Percentiles rank a stretch among this genome's conserved stretches.
Evolutionary conservation across 2,329 filamentous ascomycete genomes (phyloP).

Genomic region (Hymenoscyphus infarciens): DNA sequence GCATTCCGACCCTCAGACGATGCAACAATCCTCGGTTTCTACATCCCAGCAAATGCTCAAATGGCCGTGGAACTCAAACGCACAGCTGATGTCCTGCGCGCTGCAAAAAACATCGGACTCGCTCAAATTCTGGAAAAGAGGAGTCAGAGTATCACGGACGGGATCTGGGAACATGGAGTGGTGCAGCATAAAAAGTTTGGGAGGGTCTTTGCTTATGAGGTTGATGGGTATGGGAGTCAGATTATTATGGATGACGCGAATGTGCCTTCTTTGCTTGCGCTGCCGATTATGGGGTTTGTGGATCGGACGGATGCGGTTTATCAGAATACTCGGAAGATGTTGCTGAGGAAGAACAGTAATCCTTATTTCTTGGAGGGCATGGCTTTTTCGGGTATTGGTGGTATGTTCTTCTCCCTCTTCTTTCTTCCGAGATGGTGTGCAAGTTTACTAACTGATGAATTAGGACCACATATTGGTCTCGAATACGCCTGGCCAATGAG

Average conservation of each 20-base stretch:
- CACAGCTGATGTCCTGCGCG: slow-evolving; percentile 65
- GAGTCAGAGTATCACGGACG: slow-evolving; percentile 63
- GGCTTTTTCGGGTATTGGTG: slow-evolving; percentile 84
- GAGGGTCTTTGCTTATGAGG: slow-evolving; percentile 80
- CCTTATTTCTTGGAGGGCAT: slow-evolving; percentile 81
- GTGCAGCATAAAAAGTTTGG: slow-evolving; percentile 72
- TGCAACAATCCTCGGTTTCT: slow-evolving; percentile 88
- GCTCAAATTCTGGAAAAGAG: slow-evolving; percentile 55
- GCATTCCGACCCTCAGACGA: slow-evolving; percentile 96
- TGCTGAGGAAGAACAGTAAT: slow-evolving; percentile 48
- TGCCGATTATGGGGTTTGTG: slow-evolving; percentile 77
- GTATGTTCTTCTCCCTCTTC: slow-evolving; percentile 42
- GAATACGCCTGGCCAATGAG: slow-evolving; percentile 96
- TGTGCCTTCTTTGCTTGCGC: slow-evolving; percentile 72
- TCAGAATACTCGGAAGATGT: slow-evolving; percentile 79
- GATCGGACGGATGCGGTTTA: slow-evolving; percentile 65
- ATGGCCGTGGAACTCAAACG: slow-evolving; percentile 85
- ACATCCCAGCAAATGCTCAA: slow-evolving; percentile 94
- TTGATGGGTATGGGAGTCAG: slow-evolving; percentile 78
- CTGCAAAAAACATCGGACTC: slow-evolving; percentile 50
- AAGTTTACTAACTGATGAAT: neutral
- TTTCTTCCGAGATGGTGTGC: neutral
- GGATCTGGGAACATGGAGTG: slow-evolving; percentile 81
- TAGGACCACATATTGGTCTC: slow-evolving; percentile 71
- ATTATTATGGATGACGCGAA: slow-evolving; percentile 91